Base-by-base conservation (phyloP, 208 protist genomes). In the Herpetomonas samuelpessoai region DNA sequence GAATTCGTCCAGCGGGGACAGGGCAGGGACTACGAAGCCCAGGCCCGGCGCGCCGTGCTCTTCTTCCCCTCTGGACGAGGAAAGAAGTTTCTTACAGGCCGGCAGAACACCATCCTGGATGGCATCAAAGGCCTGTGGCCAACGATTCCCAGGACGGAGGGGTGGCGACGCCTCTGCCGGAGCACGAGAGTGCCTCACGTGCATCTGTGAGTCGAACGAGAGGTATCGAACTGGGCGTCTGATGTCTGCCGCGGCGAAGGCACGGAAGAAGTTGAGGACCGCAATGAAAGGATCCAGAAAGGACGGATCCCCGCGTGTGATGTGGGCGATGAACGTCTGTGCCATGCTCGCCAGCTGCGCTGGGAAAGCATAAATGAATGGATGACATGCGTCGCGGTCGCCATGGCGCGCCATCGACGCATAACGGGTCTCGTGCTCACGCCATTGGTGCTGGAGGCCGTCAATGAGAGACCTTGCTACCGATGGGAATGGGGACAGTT, bases 271-370 rank as follows among this genome's bases (percentile, higher is more conserved):
- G 59, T 88, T 90, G 26, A 93, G 30, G 16, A 67, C 66, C 2
- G 71, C 80, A 16, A 93, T 70, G 3, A 93, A 54, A n/a, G 81
- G 81, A 27, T 93, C 83, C 2, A 89, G n/a, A 71, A 93, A 93
- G 7, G 64, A 65, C 7, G 56, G 39, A 38, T 86, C 65, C 3
- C 80, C 72, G 21, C 55, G 45, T 3, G 46, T 29, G 4, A 90
- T 35, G 6, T 79, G 68, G 24, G 54, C 27, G 9, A 80, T 9
- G 56, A 86, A 88, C 7, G 69, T 59, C n/a, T 61, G 21, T 31
- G 78, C 59, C 19, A 74, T 70, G 19, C 71, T 45, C 24, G 71
- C 47, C 1, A 90, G 52, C 29, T 49, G 66, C 14, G 27, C 3
- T 12, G 86, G 86, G 30, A 88, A 12, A 44, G 70, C 1, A 26